These are phyloP conservation scores for Raffaelea ambrosiae DNA, from an alignment of 2,329 filamentous ascomycete genomes.

Conservation along the genomic window DNA sequence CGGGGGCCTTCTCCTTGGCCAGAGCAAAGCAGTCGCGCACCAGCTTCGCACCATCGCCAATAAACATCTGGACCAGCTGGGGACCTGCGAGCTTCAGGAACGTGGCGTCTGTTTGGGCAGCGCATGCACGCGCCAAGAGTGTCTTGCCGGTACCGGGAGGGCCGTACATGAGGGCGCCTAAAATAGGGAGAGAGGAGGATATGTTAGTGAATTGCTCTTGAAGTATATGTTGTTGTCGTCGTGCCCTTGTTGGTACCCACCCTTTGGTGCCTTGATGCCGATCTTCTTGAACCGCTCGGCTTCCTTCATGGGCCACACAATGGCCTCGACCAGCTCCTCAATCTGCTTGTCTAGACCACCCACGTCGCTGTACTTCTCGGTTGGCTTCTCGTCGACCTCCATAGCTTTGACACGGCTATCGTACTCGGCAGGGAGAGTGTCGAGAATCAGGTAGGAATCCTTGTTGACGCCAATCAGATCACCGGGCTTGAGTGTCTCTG, in stretches of 20 bases:
- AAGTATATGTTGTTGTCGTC: too few species aligned
- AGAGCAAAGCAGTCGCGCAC: constrained; percentile 96
- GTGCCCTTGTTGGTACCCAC: too few species aligned
- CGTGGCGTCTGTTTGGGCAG: constrained; percentile 94
- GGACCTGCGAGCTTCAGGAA: constrained; percentile 98
- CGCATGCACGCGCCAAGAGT: constrained; percentile 87
- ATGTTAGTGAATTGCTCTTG: constrained; percentile 5
- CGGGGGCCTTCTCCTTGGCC: constrained; percentile 96
- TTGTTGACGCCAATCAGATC: constrained; percentile 99
- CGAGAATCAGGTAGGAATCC: constrained; percentile 94
- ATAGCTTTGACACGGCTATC: constrained; percentile 99
- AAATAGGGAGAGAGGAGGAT: not conserved
- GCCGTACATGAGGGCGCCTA: constrained; percentile 98
- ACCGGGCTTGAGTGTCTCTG: constrained; percentile 86
- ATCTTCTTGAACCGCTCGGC: constrained; percentile 99
- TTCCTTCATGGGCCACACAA: constrained; percentile 99
- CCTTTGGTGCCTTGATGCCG: constrained; percentile 98
- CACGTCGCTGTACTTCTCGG: constrained; percentile 97
- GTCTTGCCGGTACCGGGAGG: constrained; percentile 87
- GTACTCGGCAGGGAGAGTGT: constrained; percentile 94
- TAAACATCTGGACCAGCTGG: constrained; percentile 99
- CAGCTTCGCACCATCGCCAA: constrained; percentile 94
- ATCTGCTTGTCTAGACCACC: constrained; percentile 98
- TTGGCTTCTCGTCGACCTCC: constrained; percentile 99
- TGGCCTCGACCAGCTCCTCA: constrained; percentile 94